Evolutionary conservation across 345 rosid species (phyloP).

Genomic region (Eucalyptus grandis): DNA sequence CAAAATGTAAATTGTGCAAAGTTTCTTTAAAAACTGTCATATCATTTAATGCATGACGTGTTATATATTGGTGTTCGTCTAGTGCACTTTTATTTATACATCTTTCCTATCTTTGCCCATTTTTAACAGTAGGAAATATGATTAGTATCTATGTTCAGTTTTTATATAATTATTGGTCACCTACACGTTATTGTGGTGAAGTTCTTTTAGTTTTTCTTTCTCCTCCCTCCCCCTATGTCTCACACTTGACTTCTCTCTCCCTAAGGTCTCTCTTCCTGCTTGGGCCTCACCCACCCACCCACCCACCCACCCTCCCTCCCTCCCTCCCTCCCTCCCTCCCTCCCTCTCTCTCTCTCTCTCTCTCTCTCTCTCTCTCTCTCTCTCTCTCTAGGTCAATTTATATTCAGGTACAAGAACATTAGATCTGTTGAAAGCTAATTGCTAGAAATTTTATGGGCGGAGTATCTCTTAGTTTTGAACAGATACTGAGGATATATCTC

Average conservation of each 20-base stretch:
- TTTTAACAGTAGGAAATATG: not conserved
- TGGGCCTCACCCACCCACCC: not conserved
- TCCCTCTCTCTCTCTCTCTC: not conserved
- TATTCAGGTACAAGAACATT: not conserved
- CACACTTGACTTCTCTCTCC: not conserved
- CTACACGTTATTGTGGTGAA: not conserved
- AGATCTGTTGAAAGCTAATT: not conserved
- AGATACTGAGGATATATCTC: not conserved
- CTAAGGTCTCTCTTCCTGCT: not conserved
- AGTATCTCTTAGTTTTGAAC: not conserved
- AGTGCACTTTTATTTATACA: not conserved
- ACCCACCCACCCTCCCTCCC: too few relatives aligned
- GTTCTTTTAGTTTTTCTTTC: not conserved
- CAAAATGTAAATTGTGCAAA: not conserved
- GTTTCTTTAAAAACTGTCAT: not conserved
- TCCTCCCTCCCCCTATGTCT: not conserved
- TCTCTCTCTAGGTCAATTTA: not conserved
- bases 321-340: too few relatives aligned
- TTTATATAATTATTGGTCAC: not conserved
- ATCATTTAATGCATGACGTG: not conserved
- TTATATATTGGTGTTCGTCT: not conserved
- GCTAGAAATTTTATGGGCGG: not conserved
- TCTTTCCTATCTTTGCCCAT: not conserved
- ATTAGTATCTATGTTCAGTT: not conserved
- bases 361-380: not conserved